phyloP scores from a whole-genome alignment of 2,329 filamentous ascomycete genomes.

The Cladosporium sp. region DNA sequence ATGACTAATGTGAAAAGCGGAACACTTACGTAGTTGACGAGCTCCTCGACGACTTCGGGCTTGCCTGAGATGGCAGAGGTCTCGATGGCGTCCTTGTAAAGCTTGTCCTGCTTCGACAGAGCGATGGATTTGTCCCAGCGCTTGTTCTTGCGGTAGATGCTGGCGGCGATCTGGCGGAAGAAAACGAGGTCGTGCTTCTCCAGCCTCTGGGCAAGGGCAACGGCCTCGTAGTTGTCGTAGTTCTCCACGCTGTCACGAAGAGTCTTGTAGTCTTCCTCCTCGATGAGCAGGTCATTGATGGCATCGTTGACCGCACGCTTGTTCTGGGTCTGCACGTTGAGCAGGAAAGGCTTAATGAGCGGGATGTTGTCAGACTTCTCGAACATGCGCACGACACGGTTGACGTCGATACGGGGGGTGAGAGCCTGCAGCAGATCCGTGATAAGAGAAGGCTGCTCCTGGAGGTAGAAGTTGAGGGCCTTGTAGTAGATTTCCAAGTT shows the following conservation, averaged over 20 bases:
- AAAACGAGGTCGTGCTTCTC: constrained; percentile 98
- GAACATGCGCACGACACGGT: constrained; percentile 98
- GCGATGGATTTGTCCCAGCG: constrained; percentile 99
- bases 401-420: constrained; percentile 92
- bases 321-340: constrained; percentile 94
- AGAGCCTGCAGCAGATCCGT: constrained; percentile 92
- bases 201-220: constrained; percentile 82
- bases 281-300: constrained; percentile 94
- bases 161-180: constrained; percentile 97
- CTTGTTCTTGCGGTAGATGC: constrained; percentile 99
- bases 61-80: constrained; percentile 90
- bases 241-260: constrained; percentile 95
- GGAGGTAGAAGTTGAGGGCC: constrained; percentile 91
- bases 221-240: constrained; percentile 97
- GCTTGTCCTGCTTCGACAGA: constrained; percentile 96
- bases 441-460: constrained; percentile 90
- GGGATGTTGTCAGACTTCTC: constrained; percentile 97
- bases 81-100: constrained; percentile 99
- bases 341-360: constrained; percentile 95
- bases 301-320: constrained; percentile 97
- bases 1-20: not conserved
- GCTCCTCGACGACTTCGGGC: constrained; percentile 86
- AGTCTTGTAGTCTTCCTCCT: constrained; percentile 99
- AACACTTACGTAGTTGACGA: constrained; percentile 87
- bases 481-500: constrained; percentile 99